Evolutionary conservation across 2,329 filamentous ascomycete genomes (phyloP), one percentile per base, ranked within the genome.

Genomic region (Niveomyces coronatus): DNA sequence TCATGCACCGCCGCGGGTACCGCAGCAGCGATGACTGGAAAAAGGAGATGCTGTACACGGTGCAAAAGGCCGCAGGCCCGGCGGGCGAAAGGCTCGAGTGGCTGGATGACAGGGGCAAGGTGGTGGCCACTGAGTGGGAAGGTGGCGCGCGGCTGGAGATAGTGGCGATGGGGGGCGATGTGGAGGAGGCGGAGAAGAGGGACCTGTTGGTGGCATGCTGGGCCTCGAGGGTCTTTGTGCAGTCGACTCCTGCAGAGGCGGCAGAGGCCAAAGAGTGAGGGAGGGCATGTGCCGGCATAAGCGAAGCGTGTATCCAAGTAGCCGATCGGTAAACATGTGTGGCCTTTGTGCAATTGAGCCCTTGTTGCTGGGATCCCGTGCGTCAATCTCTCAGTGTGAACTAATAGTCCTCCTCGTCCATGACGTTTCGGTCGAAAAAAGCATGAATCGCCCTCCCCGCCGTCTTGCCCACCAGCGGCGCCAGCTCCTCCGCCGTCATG

Each of bases 391-490:
- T n/a, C n/a, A n/a, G 5, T n/a, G n/a, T 27, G 7, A 3, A 6
- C 29, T 17, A 31, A 10, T 40, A 14, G 22, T 61, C 58, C 13
- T 65, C 65, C 34, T 74, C 63, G 42, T 75, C 71, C 52, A 76
- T 64, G 15, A 76, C 56, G 50, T 76, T 74, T 35, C 69, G 62
- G 16, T 81, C 82, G 50, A 98, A 96, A 55, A 98, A 96, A 13
- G 72, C 70, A 40, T 77, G 65, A 26, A 96, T 85, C 62, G 82
- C 76, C 55, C 79, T 74, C 18, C 76, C 87, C 13, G 81, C 77
- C 55, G 89, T 82, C 45, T 68, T 79, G 1, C 91, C 91, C 17
- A 96, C 79, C 41, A 93, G 47, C 20, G 73, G 73, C 46, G 77
- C 72, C 44, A 98, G 60, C 49, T 88, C 82, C 34, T 72, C 71